Base-by-base conservation (phyloP, 768 basidiomycete species). In the Collybia sordida region DNA sequence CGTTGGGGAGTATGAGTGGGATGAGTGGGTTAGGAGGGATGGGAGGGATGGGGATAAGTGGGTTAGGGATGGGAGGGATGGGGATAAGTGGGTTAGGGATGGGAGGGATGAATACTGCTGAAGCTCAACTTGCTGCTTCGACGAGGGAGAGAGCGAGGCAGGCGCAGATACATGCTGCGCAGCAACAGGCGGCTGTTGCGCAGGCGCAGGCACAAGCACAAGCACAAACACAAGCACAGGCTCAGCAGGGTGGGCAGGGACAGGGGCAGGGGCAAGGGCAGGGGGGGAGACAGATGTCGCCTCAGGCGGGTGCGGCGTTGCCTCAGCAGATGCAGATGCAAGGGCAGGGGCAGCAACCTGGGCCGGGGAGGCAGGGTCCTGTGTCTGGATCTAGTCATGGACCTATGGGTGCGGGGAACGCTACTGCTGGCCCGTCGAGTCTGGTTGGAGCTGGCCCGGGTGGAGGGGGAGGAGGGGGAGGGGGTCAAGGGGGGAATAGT, bases 221-320 rank as follows among this genome's bases (percentile, higher is more conserved):
- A 27, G 54, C 56, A 34, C 56, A 59, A 23, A 55, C 58, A n/a
- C 60, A 56, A 17, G 59, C 54, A n/a, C 46, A 55, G 18, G 52
- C 50, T 45, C 53, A 59, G 40, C 53, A n/a, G n/a, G n/a, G n/a
- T n/a, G n/a, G n/a, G n/a, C n/a, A n/a, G n/a, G n/a, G n/a, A 27
- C 27, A 57, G 6, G 56, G 59, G 28, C 54, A 62, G 23, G 57
- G 54, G 50, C 57, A 60, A 22, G 57, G 58, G 43, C 64, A 25
- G 17, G 40, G 23, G 39, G 53, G 66, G 35, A 63, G 73, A 37
- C 75, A 76, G 46, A 75, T 79, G 68, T 77, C 75, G 0, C 76
- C 74, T 7, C 63, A 71, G 6, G 62, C 70, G 39, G 52, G 56
- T 36, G 57, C 64, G 25, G 42, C 52, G 31, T 14, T 31, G 31